These are phyloP conservation scores for Parathielavia appendiculata DNA, from an alignment of 495 filamentous ascomycete species.

Conservation along the genomic window DNA sequence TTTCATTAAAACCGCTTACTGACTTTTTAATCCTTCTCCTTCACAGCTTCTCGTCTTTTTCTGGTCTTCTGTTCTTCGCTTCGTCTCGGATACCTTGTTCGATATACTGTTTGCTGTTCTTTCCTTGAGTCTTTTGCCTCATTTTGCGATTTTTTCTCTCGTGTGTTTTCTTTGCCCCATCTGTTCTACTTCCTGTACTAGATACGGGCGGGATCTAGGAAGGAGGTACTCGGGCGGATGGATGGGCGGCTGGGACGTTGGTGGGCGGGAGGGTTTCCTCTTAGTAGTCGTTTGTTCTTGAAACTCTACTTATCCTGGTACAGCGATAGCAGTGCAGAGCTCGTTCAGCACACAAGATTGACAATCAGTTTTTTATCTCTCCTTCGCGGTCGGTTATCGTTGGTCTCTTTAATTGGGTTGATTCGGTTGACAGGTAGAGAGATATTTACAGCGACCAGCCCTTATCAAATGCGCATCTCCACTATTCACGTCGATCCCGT, in stretches of 20 bases:
- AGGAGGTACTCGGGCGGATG: conserved; percentile 10
- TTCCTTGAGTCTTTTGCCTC: conserved; percentile 8
- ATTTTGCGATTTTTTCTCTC: conserved; percentile 7
- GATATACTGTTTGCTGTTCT: conserved; percentile 18
- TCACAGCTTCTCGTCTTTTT: conserved; percentile 14
- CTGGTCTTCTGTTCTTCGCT: conserved; percentile 16
- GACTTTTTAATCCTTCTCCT: conserved; percentile 14
- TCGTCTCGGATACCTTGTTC: conserved; percentile 23
- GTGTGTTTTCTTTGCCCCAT: conserved; percentile 20
- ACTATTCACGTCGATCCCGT: background rate
- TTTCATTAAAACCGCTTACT: conserved; percentile 46
- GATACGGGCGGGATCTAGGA: conserved; percentile 26
- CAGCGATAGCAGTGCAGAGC: conserved; percentile 20
- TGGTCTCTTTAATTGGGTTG: background rate
- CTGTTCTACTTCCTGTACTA: conserved; percentile 33
- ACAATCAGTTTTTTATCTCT: conserved; percentile 16
- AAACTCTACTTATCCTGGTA: conserved; percentile 8
- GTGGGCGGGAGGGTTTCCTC: background rate
- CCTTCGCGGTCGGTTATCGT: background rate
- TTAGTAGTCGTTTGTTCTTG: conserved; percentile 6
- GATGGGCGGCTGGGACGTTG: conserved; percentile 14
- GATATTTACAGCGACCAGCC: conserved; percentile 8
- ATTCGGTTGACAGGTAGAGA: background rate
- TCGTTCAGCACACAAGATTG: conserved; percentile 26
- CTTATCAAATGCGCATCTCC: conserved; percentile 10